Conservation (phyloP, 2,329 filamentous ascomycete genomes). For the Ophiostoma populinum region DNA sequence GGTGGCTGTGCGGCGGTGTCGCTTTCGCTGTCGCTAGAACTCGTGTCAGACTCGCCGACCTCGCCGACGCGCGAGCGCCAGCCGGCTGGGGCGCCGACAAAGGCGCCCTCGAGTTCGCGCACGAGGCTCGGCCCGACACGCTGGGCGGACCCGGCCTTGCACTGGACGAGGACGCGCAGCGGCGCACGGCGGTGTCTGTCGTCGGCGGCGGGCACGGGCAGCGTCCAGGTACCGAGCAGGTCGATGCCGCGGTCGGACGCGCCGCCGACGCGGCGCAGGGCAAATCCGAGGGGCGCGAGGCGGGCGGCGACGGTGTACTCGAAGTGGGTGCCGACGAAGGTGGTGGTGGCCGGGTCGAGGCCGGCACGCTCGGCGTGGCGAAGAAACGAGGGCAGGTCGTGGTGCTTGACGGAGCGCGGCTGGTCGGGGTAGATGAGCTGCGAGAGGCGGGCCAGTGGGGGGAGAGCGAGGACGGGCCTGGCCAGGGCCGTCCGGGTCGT, state of each 20-base stretch:
- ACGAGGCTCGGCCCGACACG: slow-evolving; percentile 40
- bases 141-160: slow-evolving; percentile 40
- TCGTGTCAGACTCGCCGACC: neutral
- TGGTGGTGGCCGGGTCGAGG: slow-evolving; percentile 36
- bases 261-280: slow-evolving; percentile 47
- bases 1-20: slow-evolving; percentile 22
- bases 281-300: slow-evolving; percentile 44
- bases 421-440: slow-evolving; percentile 27
- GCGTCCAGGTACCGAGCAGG: slow-evolving; percentile 51
- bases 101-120: slow-evolving; percentile 66
- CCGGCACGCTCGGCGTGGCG: slow-evolving; percentile 40
- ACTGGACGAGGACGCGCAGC: slow-evolving; percentile 42
- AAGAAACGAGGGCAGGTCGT: slow-evolving; percentile 47
- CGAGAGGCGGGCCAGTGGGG: neutral
- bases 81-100: slow-evolving; percentile 52
- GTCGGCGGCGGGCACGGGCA: slow-evolving; percentile 22
- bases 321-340: slow-evolving; percentile 58
- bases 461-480: no score
- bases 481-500: neutral
- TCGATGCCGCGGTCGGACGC: slow-evolving; percentile 56
- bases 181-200: slow-evolving; percentile 14
- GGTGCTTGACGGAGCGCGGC: slow-evolving; percentile 31
- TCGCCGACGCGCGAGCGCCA: slow-evolving; percentile 32
- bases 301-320: slow-evolving; percentile 49
- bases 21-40: neutral